Conservation (phyloP, 495 filamentous ascomycete genomes). For the Talaromyces ruber region DNA sequence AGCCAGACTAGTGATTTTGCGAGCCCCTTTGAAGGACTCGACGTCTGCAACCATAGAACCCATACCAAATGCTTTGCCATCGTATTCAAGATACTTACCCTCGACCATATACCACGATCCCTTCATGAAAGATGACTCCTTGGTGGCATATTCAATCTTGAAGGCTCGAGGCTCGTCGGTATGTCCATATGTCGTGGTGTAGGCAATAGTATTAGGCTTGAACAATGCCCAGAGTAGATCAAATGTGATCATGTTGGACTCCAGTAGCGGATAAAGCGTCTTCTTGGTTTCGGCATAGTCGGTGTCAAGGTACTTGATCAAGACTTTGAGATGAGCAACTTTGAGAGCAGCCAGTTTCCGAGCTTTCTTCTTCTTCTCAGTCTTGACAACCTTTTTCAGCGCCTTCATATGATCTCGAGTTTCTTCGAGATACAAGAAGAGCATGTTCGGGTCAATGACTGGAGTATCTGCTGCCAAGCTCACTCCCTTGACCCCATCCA, state of each 20-base stretch:
- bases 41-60: slow-evolving; percentile 67
- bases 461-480: slow-evolving; percentile 76
- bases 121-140: slow-evolving; percentile 61
- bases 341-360: slow-evolving; percentile 46
- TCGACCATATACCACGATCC: slow-evolving; percentile 77
- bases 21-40: slow-evolving; percentile 69
- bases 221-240: slow-evolving; percentile 86
- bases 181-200: slow-evolving; percentile 71
- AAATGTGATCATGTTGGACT: slow-evolving; percentile 81
- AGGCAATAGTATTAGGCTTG: slow-evolving; percentile 83
- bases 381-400: slow-evolving; percentile 50
- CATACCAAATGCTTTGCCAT: slow-evolving; percentile 67
- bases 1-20: slow-evolving; percentile 70
- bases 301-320: slow-evolving; percentile 72
- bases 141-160: slow-evolving; percentile 75
- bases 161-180: slow-evolving; percentile 81
- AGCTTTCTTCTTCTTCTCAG: slow-evolving; percentile 59
- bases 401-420: slow-evolving; percentile 57
- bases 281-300: slow-evolving; percentile 76
- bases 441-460: slow-evolving; percentile 72
- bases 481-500: slow-evolving; percentile 76
- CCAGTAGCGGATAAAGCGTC: slow-evolving; percentile 73
- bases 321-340: slow-evolving; percentile 61
- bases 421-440: slow-evolving; percentile 83
- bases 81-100: slow-evolving; percentile 76